These are phyloP conservation scores for Trichoderma sp. DNA, from an alignment of 2,329 filamentous ascomycete species.

Conservation along the genomic window DNA sequence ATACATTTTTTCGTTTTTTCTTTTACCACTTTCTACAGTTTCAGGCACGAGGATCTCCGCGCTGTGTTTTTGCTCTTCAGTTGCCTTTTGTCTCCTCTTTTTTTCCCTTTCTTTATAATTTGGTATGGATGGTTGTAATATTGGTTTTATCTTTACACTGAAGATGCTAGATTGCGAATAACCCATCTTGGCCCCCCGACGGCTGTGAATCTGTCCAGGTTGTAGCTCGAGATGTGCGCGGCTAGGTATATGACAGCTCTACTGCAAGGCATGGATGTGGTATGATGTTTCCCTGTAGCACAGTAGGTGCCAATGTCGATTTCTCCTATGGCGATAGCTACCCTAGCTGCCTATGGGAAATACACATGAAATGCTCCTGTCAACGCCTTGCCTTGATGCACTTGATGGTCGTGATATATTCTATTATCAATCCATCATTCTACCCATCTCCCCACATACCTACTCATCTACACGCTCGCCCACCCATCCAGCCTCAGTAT, in stretches of 20 bases:
- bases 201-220: background rate
- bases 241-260: background rate
- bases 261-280: background rate
- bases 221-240: background rate
- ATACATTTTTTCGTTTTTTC: conserved; percentile 43
- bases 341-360: background rate
- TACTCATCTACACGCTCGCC: background rate
- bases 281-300: background rate
- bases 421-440: background rate
- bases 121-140: conserved; percentile 25
- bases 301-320: background rate
- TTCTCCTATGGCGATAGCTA: background rate
- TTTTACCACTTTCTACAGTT: conserved; percentile 6
- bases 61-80: conserved; percentile 31
- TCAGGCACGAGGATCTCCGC: conserved; percentile 33
- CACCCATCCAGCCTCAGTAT: background rate
- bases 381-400: background rate
- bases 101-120: background rate
- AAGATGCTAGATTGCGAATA: conserved; percentile 19
- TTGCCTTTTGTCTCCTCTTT: background rate
- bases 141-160: conserved; percentile 14
- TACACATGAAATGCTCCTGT: background rate
- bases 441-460: background rate
- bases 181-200: background rate
- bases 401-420: background rate